These are phyloP conservation scores for Colletotrichum caudatum DNA, from an alignment of 2,329 filamentous ascomycete genomes.

Conservation along the genomic window DNA sequence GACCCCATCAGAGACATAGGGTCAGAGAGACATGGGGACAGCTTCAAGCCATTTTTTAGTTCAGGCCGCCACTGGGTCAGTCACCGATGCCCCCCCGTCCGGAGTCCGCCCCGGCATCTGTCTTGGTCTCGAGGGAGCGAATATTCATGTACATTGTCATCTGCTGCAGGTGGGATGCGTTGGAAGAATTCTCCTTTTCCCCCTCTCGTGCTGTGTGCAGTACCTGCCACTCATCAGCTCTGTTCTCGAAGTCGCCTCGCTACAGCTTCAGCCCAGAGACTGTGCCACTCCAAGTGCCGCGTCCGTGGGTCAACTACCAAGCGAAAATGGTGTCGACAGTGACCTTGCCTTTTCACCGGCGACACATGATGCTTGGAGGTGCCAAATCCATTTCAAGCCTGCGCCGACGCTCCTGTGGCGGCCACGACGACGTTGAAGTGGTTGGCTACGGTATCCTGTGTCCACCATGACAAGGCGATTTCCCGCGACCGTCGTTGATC, in stretches of 20 bases:
- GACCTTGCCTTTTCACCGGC: conserved; percentile 20
- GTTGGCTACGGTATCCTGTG: conserved; percentile 7
- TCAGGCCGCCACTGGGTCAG: conserved; percentile 32
- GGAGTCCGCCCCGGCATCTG: conserved; percentile 1
- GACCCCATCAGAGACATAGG: conserved; percentile 25
- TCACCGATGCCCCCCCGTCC: conserved; percentile 24
- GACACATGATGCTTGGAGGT: conserved; percentile 23
- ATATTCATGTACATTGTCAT: conserved; percentile 15
- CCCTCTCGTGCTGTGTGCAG: not conserved
- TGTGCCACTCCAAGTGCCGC: conserved; percentile 23
- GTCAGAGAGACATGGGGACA: conserved; percentile 29
- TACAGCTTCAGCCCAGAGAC: conserved; percentile 24
- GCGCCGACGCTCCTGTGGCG: conserved; percentile 31
- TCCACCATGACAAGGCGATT: conserved; percentile 13
- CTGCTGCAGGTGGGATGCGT: conserved; percentile 13
- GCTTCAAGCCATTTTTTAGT: conserved; percentile 40
- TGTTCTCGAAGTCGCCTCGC: conserved; percentile 13
- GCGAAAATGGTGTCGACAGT: not conserved
- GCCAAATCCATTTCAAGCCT: conserved; percentile 11
- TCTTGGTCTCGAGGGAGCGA: conserved; percentile 3
- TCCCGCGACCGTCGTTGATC: not conserved
- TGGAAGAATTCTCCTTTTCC: not conserved
- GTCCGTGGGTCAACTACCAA: conserved; percentile 21
- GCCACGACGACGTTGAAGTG: conserved; percentile 14
- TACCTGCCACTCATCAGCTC: not conserved